Evolutionary conservation across 176 grass and related monocot species (phyloP).

Genomic region (Guadua angustifolia): DNA sequence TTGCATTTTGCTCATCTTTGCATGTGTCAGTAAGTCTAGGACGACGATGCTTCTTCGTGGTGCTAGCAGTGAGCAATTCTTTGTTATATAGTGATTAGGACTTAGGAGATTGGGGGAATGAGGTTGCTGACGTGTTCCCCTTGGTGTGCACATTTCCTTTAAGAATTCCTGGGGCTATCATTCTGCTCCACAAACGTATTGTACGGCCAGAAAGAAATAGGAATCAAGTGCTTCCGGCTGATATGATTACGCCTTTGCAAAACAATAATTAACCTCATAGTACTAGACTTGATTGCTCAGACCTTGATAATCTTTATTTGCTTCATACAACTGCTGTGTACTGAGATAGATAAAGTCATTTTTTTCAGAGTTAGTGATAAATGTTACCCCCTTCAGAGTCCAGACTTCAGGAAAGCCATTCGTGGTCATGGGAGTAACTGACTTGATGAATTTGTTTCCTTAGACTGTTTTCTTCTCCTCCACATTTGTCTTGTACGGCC

Average conservation of each 20-base stretch:
- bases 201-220: neutral
- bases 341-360: neutral
- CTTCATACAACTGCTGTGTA: neutral
- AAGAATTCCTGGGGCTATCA: neutral
- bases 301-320: neutral
- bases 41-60: neutral
- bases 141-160: neutral
- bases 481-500: neutral
- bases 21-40: neutral
- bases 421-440: neutral
- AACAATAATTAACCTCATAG: neutral
- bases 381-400: slow-evolving; percentile 6
- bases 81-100: neutral
- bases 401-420: neutral
- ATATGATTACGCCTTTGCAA: neutral
- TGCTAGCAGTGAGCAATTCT: neutral
- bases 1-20: neutral
- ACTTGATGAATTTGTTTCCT: neutral
- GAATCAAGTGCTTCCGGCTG: neutral
- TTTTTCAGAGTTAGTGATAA: neutral
- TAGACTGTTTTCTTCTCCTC: neutral
- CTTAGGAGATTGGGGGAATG: neutral
- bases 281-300: neutral
- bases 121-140: neutral
- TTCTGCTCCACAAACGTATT: neutral